phyloP scores from a whole-genome alignment of 2,329 filamentous ascomycete species.

The Cercospora sp. region DNA sequence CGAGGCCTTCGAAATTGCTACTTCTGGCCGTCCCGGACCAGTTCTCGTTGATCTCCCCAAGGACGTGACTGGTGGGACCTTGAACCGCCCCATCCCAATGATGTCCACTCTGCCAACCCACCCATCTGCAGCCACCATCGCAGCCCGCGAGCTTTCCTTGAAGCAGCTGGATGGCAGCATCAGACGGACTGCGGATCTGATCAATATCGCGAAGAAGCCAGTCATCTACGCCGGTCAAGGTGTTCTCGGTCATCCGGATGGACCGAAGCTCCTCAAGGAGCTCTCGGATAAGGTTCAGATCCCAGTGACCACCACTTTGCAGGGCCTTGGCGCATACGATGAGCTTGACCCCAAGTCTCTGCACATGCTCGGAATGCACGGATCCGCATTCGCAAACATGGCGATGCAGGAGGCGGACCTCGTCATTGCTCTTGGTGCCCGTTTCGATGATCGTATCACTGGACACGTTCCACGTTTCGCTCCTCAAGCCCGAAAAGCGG shows the following conservation, averaged over 20 bases:
- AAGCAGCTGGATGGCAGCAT: conserved; percentile 74
- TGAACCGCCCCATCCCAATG: conserved; percentile 81
- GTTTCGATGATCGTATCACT: conserved; percentile 96
- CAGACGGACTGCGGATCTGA: conserved; percentile 71
- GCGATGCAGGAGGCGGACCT: conserved; percentile 95
- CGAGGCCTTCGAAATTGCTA: conserved; percentile 97
- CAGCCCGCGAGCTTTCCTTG: conserved; percentile 70
- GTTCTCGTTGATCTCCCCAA: conserved; percentile 96
- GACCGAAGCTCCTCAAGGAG: conserved; percentile 75
- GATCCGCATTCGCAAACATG: conserved; percentile 95
- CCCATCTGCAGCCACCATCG: conserved; percentile 81
- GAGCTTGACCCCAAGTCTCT: conserved; percentile 91
- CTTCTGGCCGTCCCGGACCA: conserved; percentile 86
- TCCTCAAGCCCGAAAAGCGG: conserved; percentile 80
- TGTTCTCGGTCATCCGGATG: conserved; percentile 75
- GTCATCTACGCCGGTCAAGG: conserved; percentile 94
- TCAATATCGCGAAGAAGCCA: conserved; percentile 90
- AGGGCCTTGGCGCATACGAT: conserved; percentile 88
- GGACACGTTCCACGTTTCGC: conserved; percentile 80
- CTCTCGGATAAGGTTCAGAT: conserved; percentile 88
- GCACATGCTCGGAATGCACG: conserved; percentile 99
- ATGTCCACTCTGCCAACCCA: conserved; percentile 71
- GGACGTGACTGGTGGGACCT: conserved; percentile 84
- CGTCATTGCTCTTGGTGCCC: conserved; percentile 88
- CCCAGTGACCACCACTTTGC: conserved; percentile 92